These are phyloP conservation scores for Aspergillus bombycis DNA, from an alignment of 2,329 filamentous ascomycete genomes.

Conservation along the genomic window DNA sequence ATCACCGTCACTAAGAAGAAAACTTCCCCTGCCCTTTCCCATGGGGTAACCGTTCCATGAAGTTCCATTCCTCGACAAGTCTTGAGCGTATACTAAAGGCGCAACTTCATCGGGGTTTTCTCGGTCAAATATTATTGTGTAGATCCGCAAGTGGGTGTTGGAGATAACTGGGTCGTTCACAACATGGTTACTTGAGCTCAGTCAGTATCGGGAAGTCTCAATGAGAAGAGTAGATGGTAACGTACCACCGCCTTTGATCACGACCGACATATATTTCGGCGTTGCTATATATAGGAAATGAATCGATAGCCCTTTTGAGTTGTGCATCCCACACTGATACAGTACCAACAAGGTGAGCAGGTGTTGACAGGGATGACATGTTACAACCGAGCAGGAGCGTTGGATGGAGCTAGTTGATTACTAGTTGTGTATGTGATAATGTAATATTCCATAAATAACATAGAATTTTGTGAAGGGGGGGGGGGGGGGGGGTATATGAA, in stretches of 20 bases:
- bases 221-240: background rate
- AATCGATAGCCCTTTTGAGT: constrained; percentile 15
- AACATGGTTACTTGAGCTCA: constrained; percentile 34
- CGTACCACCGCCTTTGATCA: constrained; percentile 34
- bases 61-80: constrained; percentile 47
- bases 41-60: constrained; percentile 44
- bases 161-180: constrained; percentile 42
- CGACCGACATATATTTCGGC: constrained; percentile 42
- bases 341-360: constrained; percentile 23
- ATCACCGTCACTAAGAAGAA: constrained; percentile 45
- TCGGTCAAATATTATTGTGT: constrained; percentile 46
- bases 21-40: constrained; percentile 35
- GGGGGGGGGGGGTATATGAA: background rate
- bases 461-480: background rate
- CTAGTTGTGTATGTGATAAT: background rate
- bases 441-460: background rate
- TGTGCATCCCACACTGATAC: constrained; percentile 27
- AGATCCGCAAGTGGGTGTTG: constrained; percentile 47
- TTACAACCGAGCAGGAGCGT: background rate
- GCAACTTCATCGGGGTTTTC: constrained; percentile 40
- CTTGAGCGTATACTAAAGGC: constrained; percentile 48
- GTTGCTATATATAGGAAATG: constrained; percentile 30
- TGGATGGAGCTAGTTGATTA: background rate
- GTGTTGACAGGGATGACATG: constrained; percentile 5
- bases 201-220: constrained; percentile 12